Base-by-base conservation (phyloP, 495 filamentous ascomycete species). In the Venustampulla echinocandica region DNA sequence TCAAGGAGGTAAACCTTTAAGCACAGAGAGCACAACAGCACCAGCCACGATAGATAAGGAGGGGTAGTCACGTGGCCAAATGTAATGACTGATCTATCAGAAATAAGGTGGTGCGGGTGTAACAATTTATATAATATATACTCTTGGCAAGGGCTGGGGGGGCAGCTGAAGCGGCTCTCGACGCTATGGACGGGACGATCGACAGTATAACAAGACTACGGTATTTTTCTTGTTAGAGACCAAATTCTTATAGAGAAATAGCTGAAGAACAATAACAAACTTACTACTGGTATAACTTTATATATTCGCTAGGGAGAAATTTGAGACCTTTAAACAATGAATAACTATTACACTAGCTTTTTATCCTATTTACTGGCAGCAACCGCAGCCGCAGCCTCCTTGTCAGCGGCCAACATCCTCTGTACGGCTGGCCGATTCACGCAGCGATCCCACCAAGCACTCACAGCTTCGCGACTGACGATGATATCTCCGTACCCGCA, bases 401-500 rank as follows among this genome's bases (percentile, higher is more conserved):
- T 60, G 30, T 62, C 61, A 46, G 50, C 50, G 25, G 52, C 57
- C 55, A 62, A 55, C 59, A 64, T 52, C 47, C 42, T 53, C 55
- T 56, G 49, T 54, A 64, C 59, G 28, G 59, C 61, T 49, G 61
- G 59, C 52, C 61, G 53, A 54, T 55, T 60, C 49, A 62, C 36
- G 49, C 61, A 64, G 38, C 59, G 59, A 14, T 64, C 49, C 63
- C 63, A 65, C 63, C 63, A 65, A 58, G 59, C 61, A 51, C 45
- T 64, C 55, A 69, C 64, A 56, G 61, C 59, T 54, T 64, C 49
- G 45, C 66, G 62, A 59, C 58, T 61, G 45, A 51, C 44, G 37
- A 69, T 60, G 40, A 69, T 37, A 49, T 69, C 64, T 56, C 56
- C 64, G 30, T 65, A 66, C 36, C 65, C 66, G 50, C 62, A 64